Percentiles rank a stretch among this genome's conserved stretches.
Evolutionary conservation across 176 grass and related monocot species (phyloP).

Genomic region (Puya raimondii): DNA sequence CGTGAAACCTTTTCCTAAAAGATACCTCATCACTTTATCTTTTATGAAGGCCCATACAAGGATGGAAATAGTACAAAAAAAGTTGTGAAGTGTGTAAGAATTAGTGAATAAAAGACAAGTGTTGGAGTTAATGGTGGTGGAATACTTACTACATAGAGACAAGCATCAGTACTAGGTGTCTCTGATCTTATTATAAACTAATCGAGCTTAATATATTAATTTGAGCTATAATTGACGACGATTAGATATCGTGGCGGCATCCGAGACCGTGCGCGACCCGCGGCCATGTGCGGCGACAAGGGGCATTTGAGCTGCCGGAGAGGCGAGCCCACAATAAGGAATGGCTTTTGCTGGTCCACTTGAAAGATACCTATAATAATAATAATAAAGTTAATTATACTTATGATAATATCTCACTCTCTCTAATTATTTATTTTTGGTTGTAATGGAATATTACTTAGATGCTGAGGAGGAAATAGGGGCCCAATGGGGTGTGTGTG

Average conservation of each 20-base stretch:
- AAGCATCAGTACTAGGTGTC: neutral
- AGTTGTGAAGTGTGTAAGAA: too few relatives aligned
- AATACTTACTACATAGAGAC: neutral
- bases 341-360: neutral
- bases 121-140: too few relatives aligned
- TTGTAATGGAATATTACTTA: slow-evolving; percentile 18
- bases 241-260: neutral
- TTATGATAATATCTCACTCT: neutral
- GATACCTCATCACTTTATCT: too few relatives aligned
- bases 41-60: too few relatives aligned
- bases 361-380: neutral
- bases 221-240: neutral
- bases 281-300: slow-evolving; percentile 1
- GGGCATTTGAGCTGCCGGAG: neutral
- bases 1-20: too few relatives aligned
- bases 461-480: slow-evolving; percentile 19
- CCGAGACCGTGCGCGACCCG: neutral
- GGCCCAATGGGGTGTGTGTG: slow-evolving; percentile 2
- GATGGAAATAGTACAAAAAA: too few relatives aligned
- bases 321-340: neutral
- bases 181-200: neutral
- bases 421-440: neutral
- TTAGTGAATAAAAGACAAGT: too few relatives aligned
- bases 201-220: neutral
- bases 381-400: neutral